Conservation (phyloP, 371 early-diverging fungal genomes). For the Rhizopus delemar region DNA sequence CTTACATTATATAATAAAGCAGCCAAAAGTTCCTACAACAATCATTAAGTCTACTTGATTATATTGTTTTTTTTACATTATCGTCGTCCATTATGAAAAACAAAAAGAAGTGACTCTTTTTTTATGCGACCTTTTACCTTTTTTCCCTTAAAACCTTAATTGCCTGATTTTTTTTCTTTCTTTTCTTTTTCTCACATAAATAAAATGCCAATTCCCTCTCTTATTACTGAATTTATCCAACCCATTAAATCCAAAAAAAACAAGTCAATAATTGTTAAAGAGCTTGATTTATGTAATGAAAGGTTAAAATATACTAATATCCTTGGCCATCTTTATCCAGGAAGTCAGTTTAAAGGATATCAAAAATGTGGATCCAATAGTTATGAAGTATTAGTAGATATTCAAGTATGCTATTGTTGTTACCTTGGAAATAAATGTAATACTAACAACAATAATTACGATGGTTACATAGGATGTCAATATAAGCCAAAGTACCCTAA, state of each 20-base stretch:
- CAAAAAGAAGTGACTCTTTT: conserved; percentile 7
- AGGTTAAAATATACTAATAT: neutral
- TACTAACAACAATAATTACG: neutral
- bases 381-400: conserved; percentile 70
- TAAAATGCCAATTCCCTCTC: conserved; percentile 20
- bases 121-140: neutral
- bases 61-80: neutral
- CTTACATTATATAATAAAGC: conserved; percentile 22
- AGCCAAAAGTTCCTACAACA: conserved; percentile 8
- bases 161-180: conserved; percentile 9
- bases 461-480: conserved; percentile 65
- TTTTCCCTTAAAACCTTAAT: neutral
- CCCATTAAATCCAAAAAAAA: neutral
- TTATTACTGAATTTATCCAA: neutral
- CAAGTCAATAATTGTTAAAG: neutral
- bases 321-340: conserved; percentile 49
- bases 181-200: conserved; percentile 9
- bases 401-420: conserved; percentile 54
- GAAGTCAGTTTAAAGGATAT: conserved; percentile 62
- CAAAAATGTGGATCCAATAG: conserved; percentile 65
- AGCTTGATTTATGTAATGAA: conserved; percentile 2
- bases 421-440: neutral
- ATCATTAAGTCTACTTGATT: neutral
- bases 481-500: conserved; percentile 61
- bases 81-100: neutral